phyloP scores from a whole-genome alignment of 768 basidiomycete species.

The Neoboletus magnificus region DNA sequence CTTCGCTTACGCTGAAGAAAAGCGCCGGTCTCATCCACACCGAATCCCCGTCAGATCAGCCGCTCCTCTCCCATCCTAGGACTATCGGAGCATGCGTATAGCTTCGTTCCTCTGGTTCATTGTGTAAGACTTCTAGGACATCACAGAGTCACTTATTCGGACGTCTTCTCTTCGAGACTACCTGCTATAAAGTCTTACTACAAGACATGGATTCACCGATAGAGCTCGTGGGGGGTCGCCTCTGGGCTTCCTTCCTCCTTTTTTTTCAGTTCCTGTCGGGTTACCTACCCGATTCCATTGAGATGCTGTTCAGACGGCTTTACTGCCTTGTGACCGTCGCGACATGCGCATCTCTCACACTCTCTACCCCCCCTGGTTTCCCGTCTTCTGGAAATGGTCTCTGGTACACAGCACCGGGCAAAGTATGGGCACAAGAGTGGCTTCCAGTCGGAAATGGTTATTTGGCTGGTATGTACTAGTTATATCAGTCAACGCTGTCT shows the following conservation, averaged over 20 bases:
- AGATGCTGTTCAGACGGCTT: conserved; percentile 16
- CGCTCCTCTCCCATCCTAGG: background rate
- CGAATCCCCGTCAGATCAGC: background rate
- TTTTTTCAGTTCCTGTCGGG: conserved; percentile 10
- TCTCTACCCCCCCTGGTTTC: conserved; percentile 44
- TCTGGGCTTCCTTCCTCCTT: conserved; percentile 16
- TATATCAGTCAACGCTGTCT: background rate
- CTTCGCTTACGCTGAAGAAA: conserved; percentile 1
- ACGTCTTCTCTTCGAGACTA: background rate
- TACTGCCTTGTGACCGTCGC: conserved; percentile 20
- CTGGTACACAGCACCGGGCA: conserved; percentile 59
- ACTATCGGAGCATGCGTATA: conserved; percentile 1
- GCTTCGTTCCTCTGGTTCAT: background rate
- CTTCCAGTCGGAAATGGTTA: conserved; percentile 76
- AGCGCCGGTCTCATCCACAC: background rate
- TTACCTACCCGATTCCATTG: conserved; percentile 17
- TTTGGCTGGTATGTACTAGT: conserved; percentile 47
- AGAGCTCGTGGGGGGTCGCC: conserved; percentile 13
- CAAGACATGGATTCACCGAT: conserved; percentile 22
- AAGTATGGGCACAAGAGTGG: conserved; percentile 55
- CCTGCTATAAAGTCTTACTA: background rate
- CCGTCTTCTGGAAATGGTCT: conserved; percentile 72
- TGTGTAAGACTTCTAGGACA: background rate
- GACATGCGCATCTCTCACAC: conserved; percentile 16
- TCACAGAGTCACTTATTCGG: background rate